Evolutionary conservation across 768 basidiomycete species (phyloP), one percentile per base, ranked within the genome.

Genomic region (Zangia roseola): DNA sequence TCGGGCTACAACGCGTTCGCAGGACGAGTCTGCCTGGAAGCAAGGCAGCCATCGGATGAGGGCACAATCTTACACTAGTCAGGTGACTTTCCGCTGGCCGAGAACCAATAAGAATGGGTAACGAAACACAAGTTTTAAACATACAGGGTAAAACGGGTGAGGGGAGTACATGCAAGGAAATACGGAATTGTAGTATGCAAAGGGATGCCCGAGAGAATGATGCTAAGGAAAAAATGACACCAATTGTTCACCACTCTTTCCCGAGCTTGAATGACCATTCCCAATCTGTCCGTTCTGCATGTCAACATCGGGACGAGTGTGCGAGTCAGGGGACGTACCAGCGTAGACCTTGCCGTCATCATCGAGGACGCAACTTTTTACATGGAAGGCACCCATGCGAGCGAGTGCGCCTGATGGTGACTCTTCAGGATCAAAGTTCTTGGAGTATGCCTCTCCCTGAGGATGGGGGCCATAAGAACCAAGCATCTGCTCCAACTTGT

Each of bases 401-500:
- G 91, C 94, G 19, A 97, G 42, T 73, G 90, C 73, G 13, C 95
- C 95, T 36, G 88, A 87, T 1, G 85, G 82, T 16, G 82, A 80
- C 56, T 82, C 78, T 49, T 88, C 87, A 1, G 83, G 69, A 5
- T 84, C 85, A 67, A 93, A 91, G 59, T 85, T 79, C 70, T 91
- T 92, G 56, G 60, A 70, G 61, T 94, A 88, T 6, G 88, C 63
- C 21, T 84, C 75, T 28, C 78, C 82, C 2, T 73, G 57, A n/a
- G 83, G 74, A 47, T 77, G 72, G 16, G 92, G 90, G 3, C 91
- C 88, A 65, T 93, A 97, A 4, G 91, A 94, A 16, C 95, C 95
- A 19, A 97, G 79, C 95, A 98, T 97, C 58, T 88, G 80, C 63
- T 94, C 92, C 59, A 91, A 66, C 68, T 88, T 95, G 70, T 95